These are phyloP conservation scores for Amanita exitialis DNA, from an alignment of 768 basidiomycete genomes.

Conservation along the genomic window DNA sequence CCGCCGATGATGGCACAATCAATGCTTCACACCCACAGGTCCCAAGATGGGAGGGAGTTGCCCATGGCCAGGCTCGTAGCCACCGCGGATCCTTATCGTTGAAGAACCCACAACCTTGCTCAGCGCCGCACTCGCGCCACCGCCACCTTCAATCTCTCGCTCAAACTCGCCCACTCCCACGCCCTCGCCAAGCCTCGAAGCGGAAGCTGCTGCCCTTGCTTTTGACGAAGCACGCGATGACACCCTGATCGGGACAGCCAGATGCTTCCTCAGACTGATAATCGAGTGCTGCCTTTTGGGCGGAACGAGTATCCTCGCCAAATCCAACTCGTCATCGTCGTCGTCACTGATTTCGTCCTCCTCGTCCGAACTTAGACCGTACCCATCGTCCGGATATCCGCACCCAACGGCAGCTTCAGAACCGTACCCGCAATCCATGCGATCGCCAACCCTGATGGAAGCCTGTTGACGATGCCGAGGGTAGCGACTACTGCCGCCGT, in stretches of 20 bases:
- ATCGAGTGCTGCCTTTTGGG: constrained; percentile 70
- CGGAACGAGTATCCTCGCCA: constrained; percentile 58
- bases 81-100: constrained; percentile 4
- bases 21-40: not conserved
- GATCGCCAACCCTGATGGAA: constrained; percentile 6
- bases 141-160: constrained; percentile 4
- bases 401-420: constrained; percentile 3
- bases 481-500: not conserved
- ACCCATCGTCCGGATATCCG: not conserved
- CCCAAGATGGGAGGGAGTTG: not conserved
- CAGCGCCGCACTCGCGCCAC: constrained; percentile 4
- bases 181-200: constrained; percentile 5
- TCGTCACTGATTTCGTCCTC: constrained; percentile 19
- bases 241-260: constrained; percentile 15
- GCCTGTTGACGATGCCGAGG: not conserved
- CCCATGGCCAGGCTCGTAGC: not conserved
- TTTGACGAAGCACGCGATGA: not conserved
- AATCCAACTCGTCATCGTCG: constrained; percentile 44
- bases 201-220: not conserved
- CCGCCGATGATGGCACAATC: not conserved
- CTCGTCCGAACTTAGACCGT: constrained; percentile 7
- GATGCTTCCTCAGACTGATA: constrained; percentile 56
- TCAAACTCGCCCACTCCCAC: constrained; percentile 1
- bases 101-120: constrained; percentile 2
- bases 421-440: not conserved